Conservation (phyloP, 441 rosid species). For the Syzygium malaccense region DNA sequence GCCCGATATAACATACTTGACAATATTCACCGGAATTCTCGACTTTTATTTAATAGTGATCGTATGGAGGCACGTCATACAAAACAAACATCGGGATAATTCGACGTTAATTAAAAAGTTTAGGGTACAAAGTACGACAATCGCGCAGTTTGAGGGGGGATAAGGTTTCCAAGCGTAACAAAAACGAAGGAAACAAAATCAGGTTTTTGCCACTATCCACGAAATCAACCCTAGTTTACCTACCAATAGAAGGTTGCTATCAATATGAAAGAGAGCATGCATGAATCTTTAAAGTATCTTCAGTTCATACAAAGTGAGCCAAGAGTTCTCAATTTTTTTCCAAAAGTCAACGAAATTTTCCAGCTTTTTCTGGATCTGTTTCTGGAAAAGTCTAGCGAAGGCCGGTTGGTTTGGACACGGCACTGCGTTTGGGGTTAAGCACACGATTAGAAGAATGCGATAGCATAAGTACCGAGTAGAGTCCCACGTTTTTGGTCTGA, state of each 20-base stretch:
- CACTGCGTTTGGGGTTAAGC: background rate
- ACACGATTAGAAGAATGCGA: background rate
- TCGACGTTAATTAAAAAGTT: background rate
- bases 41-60: background rate
- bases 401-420: background rate
- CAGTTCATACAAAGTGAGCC: background rate
- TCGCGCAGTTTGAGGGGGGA: background rate
- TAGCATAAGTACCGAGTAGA: background rate
- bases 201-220: background rate
- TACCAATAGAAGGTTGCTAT: background rate
- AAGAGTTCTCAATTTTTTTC: background rate
- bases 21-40: accelerated
- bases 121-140: background rate
- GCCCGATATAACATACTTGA: background rate
- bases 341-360: background rate
- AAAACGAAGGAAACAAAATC: background rate
- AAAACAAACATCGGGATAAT: background rate
- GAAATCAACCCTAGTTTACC: background rate
- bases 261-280: background rate
- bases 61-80: background rate
- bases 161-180: background rate
- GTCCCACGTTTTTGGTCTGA: background rate
- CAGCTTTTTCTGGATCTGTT: background rate
- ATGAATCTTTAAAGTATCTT: background rate
- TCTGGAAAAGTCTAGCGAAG: background rate